These are phyloP conservation scores for Albizia julibrissin DNA, from an alignment of 306 rosid species.

Conservation along the genomic window DNA sequence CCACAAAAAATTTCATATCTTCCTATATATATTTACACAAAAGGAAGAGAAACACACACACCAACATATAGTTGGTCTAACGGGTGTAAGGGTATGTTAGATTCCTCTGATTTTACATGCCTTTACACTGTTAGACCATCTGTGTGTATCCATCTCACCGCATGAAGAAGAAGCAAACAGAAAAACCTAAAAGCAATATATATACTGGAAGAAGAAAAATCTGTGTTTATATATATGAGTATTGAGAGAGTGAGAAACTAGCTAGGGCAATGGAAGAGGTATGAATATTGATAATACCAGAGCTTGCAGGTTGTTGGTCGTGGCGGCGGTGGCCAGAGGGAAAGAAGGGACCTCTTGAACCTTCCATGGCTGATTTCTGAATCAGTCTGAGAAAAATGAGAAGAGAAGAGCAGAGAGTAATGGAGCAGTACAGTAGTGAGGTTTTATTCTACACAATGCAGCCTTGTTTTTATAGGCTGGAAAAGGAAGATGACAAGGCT, in stretches of 20 bases:
- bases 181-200: neutral
- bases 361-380: neutral
- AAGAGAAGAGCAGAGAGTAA: neutral
- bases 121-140: too few species aligned
- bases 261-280: neutral
- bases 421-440: neutral
- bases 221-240: neutral
- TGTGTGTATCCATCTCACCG: neutral
- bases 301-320: neutral
- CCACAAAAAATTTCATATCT: neutral
- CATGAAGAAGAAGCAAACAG: neutral
- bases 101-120: too few species aligned
- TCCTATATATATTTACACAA: neutral
- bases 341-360: conserved; percentile 11
- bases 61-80: too few species aligned
- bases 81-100: too few species aligned
- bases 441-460: neutral
- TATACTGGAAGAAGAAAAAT: neutral
- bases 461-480: neutral
- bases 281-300: neutral
- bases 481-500: neutral
- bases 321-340: neutral
- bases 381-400: neutral
- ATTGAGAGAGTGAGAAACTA: neutral
- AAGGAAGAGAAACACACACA: too few species aligned